Conservation (phyloP, 129 eudicot genomes). For the Deinandra increscens region DNA sequence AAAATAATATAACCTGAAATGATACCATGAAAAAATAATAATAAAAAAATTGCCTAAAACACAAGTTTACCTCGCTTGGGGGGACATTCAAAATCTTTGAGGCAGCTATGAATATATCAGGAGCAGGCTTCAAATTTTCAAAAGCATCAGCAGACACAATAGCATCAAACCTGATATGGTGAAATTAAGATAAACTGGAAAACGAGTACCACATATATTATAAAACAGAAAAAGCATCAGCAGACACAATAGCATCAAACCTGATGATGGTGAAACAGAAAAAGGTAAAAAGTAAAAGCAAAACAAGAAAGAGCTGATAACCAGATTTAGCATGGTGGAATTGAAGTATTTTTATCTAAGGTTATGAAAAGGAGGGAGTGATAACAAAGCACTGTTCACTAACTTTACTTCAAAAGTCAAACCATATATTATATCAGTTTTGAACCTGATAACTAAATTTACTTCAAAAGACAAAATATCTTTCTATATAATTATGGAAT, state of each 20-base stretch:
- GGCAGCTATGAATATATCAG: slow-evolving; percentile 94
- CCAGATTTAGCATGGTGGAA: not conserved
- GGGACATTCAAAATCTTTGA: slow-evolving; percentile 74
- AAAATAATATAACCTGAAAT: too few relatives aligned
- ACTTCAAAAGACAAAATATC: slow-evolving; percentile 3
- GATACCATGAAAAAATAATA: not conserved
- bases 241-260: too few relatives aligned
- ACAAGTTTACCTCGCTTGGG: slow-evolving; percentile 64
- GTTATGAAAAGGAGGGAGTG: not conserved
- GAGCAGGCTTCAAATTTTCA: slow-evolving; percentile 98
- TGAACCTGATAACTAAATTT: slow-evolving; percentile 11
- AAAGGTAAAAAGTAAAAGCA: not conserved
- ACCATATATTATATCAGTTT: not conserved
- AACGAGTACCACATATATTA: not conserved
- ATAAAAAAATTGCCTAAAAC: not conserved
- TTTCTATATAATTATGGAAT: not conserved
- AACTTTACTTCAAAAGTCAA: not conserved
- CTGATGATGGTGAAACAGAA: too few relatives aligned
- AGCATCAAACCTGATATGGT: slow-evolving; percentile 82
- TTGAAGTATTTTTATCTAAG: not conserved
- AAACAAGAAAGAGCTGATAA: not conserved
- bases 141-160: slow-evolving; percentile 98
- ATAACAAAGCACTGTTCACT: slow-evolving; percentile 2
- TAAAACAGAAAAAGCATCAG: too few relatives aligned
- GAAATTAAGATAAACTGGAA: slow-evolving; percentile 24